Percentiles rank a stretch among this genome's conserved stretches.
Evolutionary conservation across 306 rosid genomes (phyloP).

Genomic region (Rubus idaeus): DNA sequence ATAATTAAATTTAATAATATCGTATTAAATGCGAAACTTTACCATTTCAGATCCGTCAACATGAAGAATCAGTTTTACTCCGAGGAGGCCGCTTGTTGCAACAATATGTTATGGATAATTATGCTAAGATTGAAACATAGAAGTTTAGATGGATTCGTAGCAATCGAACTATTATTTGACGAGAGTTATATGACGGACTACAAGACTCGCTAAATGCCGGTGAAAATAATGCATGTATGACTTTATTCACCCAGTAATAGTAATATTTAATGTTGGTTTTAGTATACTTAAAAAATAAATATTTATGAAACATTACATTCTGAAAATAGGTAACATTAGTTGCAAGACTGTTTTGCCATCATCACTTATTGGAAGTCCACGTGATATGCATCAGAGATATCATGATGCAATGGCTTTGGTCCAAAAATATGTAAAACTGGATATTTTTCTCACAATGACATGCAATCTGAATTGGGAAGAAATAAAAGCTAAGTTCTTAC

Average conservation of each 20-base stretch:
- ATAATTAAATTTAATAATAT: too few species aligned
- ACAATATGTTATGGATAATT: too few species aligned
- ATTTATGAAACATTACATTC: too few species aligned
- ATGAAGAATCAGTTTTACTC: background rate
- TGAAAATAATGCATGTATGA: background rate
- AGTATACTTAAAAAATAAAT: too few species aligned
- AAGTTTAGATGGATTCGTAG: background rate
- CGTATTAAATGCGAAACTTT: too few species aligned
- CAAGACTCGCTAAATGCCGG: background rate
- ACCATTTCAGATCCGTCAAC: too few species aligned
- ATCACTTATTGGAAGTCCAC: background rate
- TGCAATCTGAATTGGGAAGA: background rate
- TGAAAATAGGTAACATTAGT: background rate
- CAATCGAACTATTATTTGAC: background rate
- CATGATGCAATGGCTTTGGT: background rate
- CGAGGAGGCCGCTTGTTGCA: background rate
- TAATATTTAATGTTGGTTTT: background rate
- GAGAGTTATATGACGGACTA: background rate
- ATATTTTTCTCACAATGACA: background rate
- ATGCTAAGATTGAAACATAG: too few species aligned
- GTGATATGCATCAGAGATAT: background rate
- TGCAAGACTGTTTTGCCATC: background rate
- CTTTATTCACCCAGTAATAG: background rate
- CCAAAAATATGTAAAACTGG: background rate
- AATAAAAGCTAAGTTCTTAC: too few species aligned